Evolutionary conservation across 345 rosid species (phyloP), one percentile per base, ranked within the genome.

Genomic region (Citrus cavaleriei): DNA sequence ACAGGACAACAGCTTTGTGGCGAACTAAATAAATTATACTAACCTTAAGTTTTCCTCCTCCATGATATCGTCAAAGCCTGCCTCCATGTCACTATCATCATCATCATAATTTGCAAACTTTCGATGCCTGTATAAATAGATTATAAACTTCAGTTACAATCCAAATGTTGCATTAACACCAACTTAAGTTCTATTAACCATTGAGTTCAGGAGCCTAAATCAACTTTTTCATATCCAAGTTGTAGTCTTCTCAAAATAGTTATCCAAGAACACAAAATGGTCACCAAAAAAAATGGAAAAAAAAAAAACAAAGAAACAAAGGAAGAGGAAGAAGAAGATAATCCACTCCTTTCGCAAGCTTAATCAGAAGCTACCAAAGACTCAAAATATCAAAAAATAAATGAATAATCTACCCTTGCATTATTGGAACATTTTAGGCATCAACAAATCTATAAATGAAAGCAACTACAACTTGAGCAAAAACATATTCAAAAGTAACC

Each of bases 1-100:
- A 34, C 42, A 19, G 22, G n/a, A 22, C 76, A 22, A n/a, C 59
- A 49, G 24, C 34, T 62, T 66, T 18, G 55, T 18, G 2, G 5
- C 7, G 3, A 65, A 64, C 30, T 42, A 7, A 14, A 69, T 28
- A 54, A 38, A 40, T n/a, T 25, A 25, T 2, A 77, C 92, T 55
- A 78, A 96, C 99, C 99, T 96, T 80, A 88, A 63, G 73, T 65
- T 85, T 83, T 96, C 99, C 81, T 96, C 98, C 81, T 28, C 73
- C 91, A 83, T 68, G 54, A 94, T 93, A 70, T 96, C 99, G 0
- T 90, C 98, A 58, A 83, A 96, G 74, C 86, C 86, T 42, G 97
- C 97, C 85, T 94, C 99, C 99, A 94, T 96, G 86, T 90, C 86
- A 72, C 89, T 77, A 70, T 84, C 91, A 75, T 90, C 93, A 9